Evolutionary conservation across 2,329 filamentous ascomycete species (phyloP), one percentile per base, ranked within the genome.

Genomic region (Calycina marina): DNA sequence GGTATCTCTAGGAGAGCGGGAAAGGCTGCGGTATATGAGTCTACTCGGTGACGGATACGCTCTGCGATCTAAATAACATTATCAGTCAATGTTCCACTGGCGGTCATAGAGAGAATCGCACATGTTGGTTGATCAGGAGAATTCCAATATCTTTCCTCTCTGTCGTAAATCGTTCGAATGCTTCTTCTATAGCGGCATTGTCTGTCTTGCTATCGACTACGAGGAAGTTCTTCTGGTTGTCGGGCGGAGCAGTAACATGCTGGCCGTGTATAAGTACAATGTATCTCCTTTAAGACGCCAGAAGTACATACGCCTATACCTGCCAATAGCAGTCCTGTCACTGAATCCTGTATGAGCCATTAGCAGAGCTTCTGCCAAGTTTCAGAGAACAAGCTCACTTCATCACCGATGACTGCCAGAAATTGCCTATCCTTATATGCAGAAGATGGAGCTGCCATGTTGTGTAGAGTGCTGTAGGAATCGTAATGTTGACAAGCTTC

Each of bases 101-200:
- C 9, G 13, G 12, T 13, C 1, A 15, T 18, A 4, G 3, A 13
- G 5, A 4, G 11, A 28, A 53, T 16, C 68, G 38, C 60, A 94
- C 88, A 61, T 98, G 90, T 60, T 98, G 90, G 58, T 98, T 98
- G 59, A 98, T 96, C 44, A 98, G 63, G 39, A 98, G 59, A 49
- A 98, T 93, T 16, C 85, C 90, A 55, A 98, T 94, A 54, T 98
- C 90, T 58, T 96, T 96, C 54, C 90, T 69, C 57, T 90, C 72
- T 35, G 73, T 72, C 6, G 85, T 93, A 58, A 94, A 96, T 44
- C 69, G 69, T 43, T 92, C 79, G 55, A 98, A 98, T 6, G 86
- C 79, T 20, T 76, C 71, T 58, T 96, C 90, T 52, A 98, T 94
- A 36, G 80, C 66, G 3, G 80, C 64, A 32, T 70, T 90, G 45